A percentile compares a stretch with the other conserved stretches of the same genome.
phyloP scores from a whole-genome alignment of 2,329 filamentous ascomycete genomes.

The Trichoderma sp. region DNA sequence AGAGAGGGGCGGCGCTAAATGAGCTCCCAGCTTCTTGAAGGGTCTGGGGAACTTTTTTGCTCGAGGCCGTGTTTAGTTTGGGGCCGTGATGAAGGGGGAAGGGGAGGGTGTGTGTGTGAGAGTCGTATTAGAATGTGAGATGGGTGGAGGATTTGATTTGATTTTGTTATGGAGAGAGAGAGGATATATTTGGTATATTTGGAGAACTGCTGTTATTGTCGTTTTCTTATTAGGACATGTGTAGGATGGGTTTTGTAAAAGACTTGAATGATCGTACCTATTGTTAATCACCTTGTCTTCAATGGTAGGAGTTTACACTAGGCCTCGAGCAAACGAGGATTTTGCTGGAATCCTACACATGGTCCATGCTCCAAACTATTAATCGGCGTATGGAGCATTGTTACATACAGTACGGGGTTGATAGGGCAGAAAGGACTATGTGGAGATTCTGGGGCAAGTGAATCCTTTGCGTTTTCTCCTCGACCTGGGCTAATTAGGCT shows the following conservation, averaged over 20 bases:
- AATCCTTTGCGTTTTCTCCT: neutral
- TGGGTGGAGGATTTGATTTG: neutral
- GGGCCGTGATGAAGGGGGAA: neutral
- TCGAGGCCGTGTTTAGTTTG: neutral
- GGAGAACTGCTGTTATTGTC: neutral
- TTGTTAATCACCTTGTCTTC: neutral
- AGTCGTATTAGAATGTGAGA: neutral
- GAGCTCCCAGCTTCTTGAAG: neutral
- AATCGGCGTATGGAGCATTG: neutral
- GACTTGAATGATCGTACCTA: neutral
- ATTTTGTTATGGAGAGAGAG: neutral
- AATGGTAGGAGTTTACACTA: neutral
- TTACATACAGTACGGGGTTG: neutral
- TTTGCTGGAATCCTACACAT: neutral
- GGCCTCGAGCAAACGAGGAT: no score
- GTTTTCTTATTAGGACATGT: neutral
- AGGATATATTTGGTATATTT: neutral
- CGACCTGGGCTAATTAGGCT: neutral
- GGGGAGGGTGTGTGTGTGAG: neutral
- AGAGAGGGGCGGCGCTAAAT: neutral
- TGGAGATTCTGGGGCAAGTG: neutral
- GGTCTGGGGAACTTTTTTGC: slow-evolving; percentile 18
- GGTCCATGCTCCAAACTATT: neutral
- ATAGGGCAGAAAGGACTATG: neutral
- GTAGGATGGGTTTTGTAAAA: neutral